phyloP scores from a whole-genome alignment of 2,329 filamentous ascomycete species.

The Bretziella fagacearum region DNA sequence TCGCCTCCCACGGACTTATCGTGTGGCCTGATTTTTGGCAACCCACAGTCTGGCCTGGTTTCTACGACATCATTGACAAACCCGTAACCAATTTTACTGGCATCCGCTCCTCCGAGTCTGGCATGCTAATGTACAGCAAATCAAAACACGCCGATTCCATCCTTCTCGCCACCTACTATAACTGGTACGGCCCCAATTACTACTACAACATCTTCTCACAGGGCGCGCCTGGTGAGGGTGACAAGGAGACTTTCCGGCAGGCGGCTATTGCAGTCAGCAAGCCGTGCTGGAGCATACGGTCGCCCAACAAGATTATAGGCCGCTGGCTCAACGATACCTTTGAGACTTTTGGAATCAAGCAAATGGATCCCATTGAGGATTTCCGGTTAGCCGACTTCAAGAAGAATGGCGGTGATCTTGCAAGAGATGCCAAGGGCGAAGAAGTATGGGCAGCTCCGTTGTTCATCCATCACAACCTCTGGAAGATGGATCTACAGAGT shows the following conservation, averaged over 20 bases:
- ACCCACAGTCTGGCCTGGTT: conserved; percentile 25
- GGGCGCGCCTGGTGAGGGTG: conserved; percentile 26
- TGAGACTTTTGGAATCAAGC: conserved; percentile 19
- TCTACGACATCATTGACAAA: conserved; percentile 28
- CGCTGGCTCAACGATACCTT: conserved; percentile 19
- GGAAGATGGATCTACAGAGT: conserved; percentile 22
- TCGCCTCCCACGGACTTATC: conserved; percentile 33
- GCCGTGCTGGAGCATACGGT: conserved; percentile 26
- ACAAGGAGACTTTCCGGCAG: conserved; percentile 32
- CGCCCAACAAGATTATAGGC: conserved; percentile 21
- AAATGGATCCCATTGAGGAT: conserved; percentile 21
- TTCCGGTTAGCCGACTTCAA: conserved; percentile 17
- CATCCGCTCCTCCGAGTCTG: conserved; percentile 28
- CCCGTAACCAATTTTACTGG: conserved; percentile 20
- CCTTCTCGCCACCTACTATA: conserved; percentile 36
- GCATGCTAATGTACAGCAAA: conserved; percentile 33
- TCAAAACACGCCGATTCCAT: conserved; percentile 28
- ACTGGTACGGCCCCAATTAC: conserved; percentile 33
- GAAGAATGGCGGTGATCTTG: conserved; percentile 11
- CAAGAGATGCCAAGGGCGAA: conserved; percentile 14
- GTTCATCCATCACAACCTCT: conserved; percentile 25
- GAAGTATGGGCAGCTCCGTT: conserved; percentile 17
- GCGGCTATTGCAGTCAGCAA: conserved; percentile 26
- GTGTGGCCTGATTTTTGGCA: conserved; percentile 41
- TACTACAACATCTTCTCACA: conserved; percentile 34